phyloP scores from a whole-genome alignment of 2,329 filamentous ascomycete genomes.

The Arthroderma uncinatum region DNA sequence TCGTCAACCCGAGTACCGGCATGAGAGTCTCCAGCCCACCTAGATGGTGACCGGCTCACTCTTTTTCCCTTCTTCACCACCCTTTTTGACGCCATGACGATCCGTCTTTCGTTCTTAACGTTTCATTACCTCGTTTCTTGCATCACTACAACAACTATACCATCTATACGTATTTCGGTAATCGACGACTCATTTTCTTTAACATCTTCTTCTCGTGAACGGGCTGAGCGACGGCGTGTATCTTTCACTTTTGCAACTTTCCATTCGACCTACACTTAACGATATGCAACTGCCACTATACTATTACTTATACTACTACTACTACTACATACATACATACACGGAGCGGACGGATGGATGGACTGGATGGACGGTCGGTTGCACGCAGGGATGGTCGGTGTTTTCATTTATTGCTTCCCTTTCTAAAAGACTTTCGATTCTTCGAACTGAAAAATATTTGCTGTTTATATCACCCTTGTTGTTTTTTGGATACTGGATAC shows the following conservation, averaged over 20 bases:
- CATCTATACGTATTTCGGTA: slow-evolving; percentile 11
- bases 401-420: neutral
- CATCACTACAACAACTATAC: slow-evolving; percentile 4
- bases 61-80: neutral
- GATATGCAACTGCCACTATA: slow-evolving; percentile 5
- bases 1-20: slow-evolving; percentile 90
- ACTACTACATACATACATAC: slow-evolving; percentile 2
- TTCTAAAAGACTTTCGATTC: neutral
- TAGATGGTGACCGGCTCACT: slow-evolving; percentile 28
- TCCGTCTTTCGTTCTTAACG: neutral
- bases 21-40: slow-evolving; percentile 81
- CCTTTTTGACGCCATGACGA: slow-evolving; percentile 1
- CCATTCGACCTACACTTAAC: neutral
- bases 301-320: neutral
- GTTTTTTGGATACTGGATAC: neutral
- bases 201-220: slow-evolving; percentile 6
- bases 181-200: slow-evolving; percentile 11
- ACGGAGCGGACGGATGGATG: neutral
- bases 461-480: neutral
- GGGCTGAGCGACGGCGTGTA: slow-evolving; percentile 11
- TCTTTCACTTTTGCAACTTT: neutral
- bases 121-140: neutral
- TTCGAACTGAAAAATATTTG: slow-evolving; percentile 5
- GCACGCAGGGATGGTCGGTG: neutral
- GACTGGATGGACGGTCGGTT: neutral